Evolutionary conservation across 345 rosid species (phyloP).

Genomic region (Eucalyptus tenuipes): DNA sequence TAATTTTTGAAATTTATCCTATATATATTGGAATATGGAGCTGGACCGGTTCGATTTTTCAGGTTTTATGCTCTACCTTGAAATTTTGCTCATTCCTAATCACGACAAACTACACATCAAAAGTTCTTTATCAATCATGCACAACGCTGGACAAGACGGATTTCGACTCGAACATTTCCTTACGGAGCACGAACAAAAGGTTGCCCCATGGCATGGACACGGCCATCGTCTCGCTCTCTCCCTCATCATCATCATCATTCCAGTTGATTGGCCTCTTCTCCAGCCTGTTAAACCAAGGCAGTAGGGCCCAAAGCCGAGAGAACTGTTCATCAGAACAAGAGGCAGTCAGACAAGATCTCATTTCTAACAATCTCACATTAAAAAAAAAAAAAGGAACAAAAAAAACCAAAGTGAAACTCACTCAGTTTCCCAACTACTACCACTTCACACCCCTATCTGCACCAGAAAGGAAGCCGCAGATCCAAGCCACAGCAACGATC

Average conservation of each 20-base stretch:
- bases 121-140: not conserved
- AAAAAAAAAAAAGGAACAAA: fast-evolving
- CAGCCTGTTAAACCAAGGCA: not conserved
- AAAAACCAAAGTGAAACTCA: not conserved
- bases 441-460: not conserved
- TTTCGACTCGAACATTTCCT: not conserved
- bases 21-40: no score
- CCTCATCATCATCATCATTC: not conserved
- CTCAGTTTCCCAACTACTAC: not conserved
- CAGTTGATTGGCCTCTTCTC: not conserved
- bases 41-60: fast-evolving
- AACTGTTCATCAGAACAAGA: no score
- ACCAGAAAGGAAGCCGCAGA: not conserved
- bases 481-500: not conserved
- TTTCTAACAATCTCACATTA: not conserved
- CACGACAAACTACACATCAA: not conserved
- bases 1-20: no score
- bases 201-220: not conserved
- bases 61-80: fast-evolving
- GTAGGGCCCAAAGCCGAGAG: fast-evolving
- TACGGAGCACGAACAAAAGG: not conserved
- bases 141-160: not conserved
- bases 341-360: not conserved
- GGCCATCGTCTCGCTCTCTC: not conserved
- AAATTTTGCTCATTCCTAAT: not conserved